Percentiles rank a stretch among this genome's conserved stretches.
Evolutionary conservation across 257 asterid genomes (phyloP).

Genomic region (Solanum habrochaites): DNA sequence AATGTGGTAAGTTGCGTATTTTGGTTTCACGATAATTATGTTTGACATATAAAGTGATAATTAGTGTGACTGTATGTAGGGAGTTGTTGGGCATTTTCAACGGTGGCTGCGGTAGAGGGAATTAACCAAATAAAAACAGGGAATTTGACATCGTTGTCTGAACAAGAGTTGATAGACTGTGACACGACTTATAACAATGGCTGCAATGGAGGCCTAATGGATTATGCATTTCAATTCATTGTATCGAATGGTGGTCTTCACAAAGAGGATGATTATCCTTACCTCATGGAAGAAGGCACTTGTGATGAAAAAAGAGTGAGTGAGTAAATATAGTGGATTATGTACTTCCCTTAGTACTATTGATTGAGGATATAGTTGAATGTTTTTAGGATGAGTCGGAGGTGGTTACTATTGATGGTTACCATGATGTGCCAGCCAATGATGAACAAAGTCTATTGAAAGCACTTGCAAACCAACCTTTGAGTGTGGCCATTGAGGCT

Average conservation of each 20-base stretch:
- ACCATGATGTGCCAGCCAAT: slow-evolving; percentile 25
- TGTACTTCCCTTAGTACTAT: too few relatives aligned
- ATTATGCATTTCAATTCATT: slow-evolving; percentile 24
- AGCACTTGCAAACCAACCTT: slow-evolving; percentile 34
- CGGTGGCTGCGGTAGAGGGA: slow-evolving; percentile 12
- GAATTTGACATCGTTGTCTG: slow-evolving; percentile 16
- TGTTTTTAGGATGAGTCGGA: slow-evolving; percentile 17
- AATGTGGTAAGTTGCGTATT: slow-evolving; percentile 27
- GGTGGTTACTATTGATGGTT: slow-evolving; percentile 22
- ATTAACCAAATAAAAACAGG: slow-evolving; percentile 5
- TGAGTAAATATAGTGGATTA: too few relatives aligned
- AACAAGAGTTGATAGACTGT: slow-evolving; percentile 32
- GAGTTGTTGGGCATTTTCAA: slow-evolving; percentile 4
- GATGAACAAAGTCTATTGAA: slow-evolving; percentile 24
- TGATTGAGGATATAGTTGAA: not conserved
- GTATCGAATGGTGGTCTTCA: slow-evolving; percentile 25
- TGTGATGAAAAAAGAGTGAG: slow-evolving; percentile 22
- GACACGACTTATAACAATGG: slow-evolving; percentile 26
- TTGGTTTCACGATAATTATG: not conserved
- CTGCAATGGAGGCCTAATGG: slow-evolving; percentile 32
- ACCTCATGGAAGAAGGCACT: slow-evolving; percentile 28
- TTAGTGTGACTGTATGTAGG: not conserved
- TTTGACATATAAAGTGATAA: not conserved
- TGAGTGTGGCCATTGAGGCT: slow-evolving; percentile 33
- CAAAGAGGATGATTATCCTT: slow-evolving; percentile 31